Conservation (phyloP, 2,329 filamentous ascomycete genomes). For the Lachnellula cervina region DNA sequence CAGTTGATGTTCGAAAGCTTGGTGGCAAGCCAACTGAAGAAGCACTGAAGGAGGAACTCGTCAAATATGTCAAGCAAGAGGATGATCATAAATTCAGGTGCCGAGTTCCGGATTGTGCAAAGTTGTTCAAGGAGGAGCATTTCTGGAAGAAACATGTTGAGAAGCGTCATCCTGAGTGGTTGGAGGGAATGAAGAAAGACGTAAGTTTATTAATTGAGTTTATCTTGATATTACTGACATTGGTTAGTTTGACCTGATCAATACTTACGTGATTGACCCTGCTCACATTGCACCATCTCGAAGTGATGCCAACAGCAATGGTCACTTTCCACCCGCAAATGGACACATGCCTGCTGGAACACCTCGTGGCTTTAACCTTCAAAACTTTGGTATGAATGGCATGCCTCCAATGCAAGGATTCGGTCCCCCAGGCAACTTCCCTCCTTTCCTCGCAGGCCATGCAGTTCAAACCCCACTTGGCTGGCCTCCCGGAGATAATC, state of each 20-base stretch:
- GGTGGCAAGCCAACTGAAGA: constrained; percentile 85
- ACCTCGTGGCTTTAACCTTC: constrained; percentile 84
- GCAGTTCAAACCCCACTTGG: constrained; percentile 37
- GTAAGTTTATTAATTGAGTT: constrained; percentile 47
- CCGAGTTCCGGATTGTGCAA: constrained; percentile 92
- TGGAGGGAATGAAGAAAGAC: constrained; percentile 73
- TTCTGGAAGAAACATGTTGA: constrained; percentile 99
- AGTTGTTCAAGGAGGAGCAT: constrained; percentile 93
- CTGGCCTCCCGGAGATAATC: constrained; percentile 47
- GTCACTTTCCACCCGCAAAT: constrained; percentile 81
- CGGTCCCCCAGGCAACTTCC: constrained; percentile 44
- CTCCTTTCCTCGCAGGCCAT: constrained; percentile 51
- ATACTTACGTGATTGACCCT: constrained; percentile 90
- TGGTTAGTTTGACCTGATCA: constrained; percentile 76
- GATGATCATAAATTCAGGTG: constrained; percentile 96
- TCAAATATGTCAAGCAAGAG: constrained; percentile 90
- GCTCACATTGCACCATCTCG: constrained; percentile 90
- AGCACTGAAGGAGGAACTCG: constrained; percentile 77
- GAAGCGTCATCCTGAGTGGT: constrained; percentile 89
- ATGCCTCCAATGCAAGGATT: constrained; percentile 57
- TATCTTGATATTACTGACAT: constrained; percentile 31
- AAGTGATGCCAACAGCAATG: constrained; percentile 91
- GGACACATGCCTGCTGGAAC: constrained; percentile 75
- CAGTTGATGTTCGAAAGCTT: constrained; percentile 81
- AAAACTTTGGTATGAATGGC: constrained; percentile 60